phyloP scores from a whole-genome alignment of 208 protist genomes.

The Herpetomonas samuelpessoai region DNA sequence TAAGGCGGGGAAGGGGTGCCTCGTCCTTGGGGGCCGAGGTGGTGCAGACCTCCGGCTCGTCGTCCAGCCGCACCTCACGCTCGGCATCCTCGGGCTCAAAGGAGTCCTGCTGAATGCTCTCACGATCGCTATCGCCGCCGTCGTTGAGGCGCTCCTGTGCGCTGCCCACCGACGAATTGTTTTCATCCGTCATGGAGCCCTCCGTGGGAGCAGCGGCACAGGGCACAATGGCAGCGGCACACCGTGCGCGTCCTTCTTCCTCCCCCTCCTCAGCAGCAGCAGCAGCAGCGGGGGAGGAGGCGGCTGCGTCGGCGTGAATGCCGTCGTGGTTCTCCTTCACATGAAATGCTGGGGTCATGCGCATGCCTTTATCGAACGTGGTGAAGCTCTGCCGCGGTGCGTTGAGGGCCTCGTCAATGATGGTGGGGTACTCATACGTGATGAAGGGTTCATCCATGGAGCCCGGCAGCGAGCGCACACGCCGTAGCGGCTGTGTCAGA shows the following conservation, averaged over 20 bases:
- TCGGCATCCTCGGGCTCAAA: neutral
- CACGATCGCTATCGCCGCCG: neutral
- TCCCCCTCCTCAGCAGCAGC: neutral
- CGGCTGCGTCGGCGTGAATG: neutral
- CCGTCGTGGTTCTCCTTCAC: neutral
- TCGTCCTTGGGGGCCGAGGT: neutral
- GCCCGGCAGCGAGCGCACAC: conserved; percentile 6
- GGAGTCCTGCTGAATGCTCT: neutral
- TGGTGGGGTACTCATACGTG: neutral
- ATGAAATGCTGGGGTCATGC: neutral
- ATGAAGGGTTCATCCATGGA: neutral
- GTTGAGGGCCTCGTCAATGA: conserved; percentile 3
- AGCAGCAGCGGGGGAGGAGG: neutral
- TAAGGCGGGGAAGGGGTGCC: conserved; percentile 10
- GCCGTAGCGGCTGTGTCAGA: neutral
- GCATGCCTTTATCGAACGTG: conserved; percentile 24
- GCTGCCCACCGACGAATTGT: neutral
- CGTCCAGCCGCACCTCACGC: neutral
- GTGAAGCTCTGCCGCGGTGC: conserved; percentile 16
- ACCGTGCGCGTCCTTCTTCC: too few species aligned
- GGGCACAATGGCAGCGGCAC: neutral
- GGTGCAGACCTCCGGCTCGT: neutral
- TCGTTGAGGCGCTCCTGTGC: too few species aligned
- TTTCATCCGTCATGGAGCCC: neutral
- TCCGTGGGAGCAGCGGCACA: neutral